phyloP scores from a whole-genome alignment of 1,284 basidiomycete species.

The Dichomitus squalens region DNA sequence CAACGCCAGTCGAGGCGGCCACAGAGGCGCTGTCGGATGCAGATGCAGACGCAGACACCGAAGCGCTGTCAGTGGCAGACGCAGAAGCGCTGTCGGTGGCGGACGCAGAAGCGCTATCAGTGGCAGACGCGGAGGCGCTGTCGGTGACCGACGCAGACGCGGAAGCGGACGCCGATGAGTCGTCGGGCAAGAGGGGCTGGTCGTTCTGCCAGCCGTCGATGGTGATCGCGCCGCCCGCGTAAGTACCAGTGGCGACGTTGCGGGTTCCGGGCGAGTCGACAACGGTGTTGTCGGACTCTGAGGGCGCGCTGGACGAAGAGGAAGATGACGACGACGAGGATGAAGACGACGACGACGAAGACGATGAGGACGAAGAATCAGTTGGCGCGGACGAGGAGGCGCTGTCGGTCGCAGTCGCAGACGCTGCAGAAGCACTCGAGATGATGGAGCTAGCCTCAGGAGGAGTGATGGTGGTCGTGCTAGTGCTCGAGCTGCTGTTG shows the following conservation, averaged over 20 bases:
- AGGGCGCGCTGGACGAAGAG: constrained; percentile 5
- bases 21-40: background rate
- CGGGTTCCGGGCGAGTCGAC: constrained; percentile 33
- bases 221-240: constrained; percentile 39
- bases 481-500: constrained; percentile 16
- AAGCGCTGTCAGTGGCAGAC: background rate
- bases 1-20: background rate
- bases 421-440: constrained; percentile 13
- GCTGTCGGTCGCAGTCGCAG: constrained; percentile 10
- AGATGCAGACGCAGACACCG: background rate
- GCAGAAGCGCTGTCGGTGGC: background rate
- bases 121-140: background rate
- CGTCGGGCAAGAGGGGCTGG: background rate
- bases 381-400: constrained; percentile 1
- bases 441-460: constrained; percentile 25
- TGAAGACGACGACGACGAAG: background rate
- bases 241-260: constrained; percentile 43
- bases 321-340: background rate
- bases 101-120: background rate
- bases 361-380: background rate
- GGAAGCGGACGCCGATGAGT: background rate
- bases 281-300: constrained; percentile 25
- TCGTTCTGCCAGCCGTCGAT: constrained; percentile 32
- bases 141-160: no score
- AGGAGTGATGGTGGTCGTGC: constrained; percentile 25